Evolutionary conservation across 202 grass and related monocot genomes (phyloP).

Genomic region (Hordeum pubiflorum): DNA sequence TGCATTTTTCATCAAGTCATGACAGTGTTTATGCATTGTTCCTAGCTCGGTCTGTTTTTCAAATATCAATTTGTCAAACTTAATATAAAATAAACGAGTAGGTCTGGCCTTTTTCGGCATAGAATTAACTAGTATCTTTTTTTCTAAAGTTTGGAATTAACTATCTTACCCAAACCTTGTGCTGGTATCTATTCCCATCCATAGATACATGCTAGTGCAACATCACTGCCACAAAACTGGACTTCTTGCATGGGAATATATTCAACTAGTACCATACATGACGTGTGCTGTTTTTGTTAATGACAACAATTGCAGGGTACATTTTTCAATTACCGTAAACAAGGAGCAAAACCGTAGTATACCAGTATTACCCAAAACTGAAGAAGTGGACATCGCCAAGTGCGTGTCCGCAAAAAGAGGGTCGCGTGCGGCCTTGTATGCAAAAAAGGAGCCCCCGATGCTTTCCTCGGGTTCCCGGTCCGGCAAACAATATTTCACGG

Average conservation of each 20-base stretch:
- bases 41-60: neutral
- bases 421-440: neutral
- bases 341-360: too few relatives aligned
- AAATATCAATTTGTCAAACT: too few relatives aligned
- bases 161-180: neutral
- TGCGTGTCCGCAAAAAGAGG: conserved; percentile 9
- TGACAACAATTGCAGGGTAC: neutral
- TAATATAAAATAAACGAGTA: too few relatives aligned
- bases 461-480: neutral
- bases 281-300: neutral
- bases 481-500: conserved; percentile 1
- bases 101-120: neutral
- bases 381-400: neutral
- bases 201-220: neutral
- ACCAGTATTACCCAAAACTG: neutral
- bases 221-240: neutral
- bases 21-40: neutral
- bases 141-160: too few relatives aligned
- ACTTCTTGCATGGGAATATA: neutral
- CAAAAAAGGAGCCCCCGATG: conserved; percentile 13
- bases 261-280: neutral
- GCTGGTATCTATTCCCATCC: neutral
- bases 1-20: neutral
- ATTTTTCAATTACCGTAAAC: neutral
- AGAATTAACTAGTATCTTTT: neutral